phyloP scores from a whole-genome alignment of 208 protist genomes.

The Crithidia bombi region DNA sequence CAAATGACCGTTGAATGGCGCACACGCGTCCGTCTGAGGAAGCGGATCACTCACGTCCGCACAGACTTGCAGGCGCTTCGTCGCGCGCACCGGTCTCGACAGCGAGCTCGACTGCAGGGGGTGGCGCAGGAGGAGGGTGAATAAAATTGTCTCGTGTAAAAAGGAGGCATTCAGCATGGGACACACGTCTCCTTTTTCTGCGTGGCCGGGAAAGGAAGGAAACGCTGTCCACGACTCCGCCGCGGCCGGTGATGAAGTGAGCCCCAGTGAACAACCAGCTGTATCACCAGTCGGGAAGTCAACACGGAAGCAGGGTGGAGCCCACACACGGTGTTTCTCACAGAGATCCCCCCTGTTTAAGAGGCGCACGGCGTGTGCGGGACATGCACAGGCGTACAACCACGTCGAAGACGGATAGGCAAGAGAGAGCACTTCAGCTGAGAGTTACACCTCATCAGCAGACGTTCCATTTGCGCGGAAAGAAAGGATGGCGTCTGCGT shows the following conservation, averaged over 20 bases:
- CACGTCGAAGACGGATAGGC: neutral
- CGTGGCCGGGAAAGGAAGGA: neutral
- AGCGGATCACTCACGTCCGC: neutral
- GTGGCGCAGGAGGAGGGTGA: slow-evolving; percentile 56
- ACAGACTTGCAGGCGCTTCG: neutral
- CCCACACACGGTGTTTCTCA: neutral
- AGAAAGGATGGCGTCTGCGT: neutral
- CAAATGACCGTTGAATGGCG: neutral
- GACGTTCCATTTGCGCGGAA: neutral
- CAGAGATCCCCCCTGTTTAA: neutral
- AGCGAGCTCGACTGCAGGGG: slow-evolving; percentile 18
- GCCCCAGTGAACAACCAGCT: too few species aligned
- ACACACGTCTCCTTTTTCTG: neutral
- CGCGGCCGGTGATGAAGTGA: too few species aligned
- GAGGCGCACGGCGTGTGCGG: neutral
- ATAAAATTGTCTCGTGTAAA: slow-evolving; percentile 71
- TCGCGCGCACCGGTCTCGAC: neutral
- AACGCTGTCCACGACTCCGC: neutral
- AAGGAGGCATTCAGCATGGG: slow-evolving; percentile 55
- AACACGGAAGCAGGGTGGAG: slow-evolving; percentile 6
- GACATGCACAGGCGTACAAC: neutral
- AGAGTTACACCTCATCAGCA: neutral
- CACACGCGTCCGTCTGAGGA: neutral
- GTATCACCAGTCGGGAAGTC: too few species aligned
- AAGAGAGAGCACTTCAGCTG: neutral